phyloP scores from a whole-genome alignment of 306 rosid genomes.

The Pyrus communis region DNA sequence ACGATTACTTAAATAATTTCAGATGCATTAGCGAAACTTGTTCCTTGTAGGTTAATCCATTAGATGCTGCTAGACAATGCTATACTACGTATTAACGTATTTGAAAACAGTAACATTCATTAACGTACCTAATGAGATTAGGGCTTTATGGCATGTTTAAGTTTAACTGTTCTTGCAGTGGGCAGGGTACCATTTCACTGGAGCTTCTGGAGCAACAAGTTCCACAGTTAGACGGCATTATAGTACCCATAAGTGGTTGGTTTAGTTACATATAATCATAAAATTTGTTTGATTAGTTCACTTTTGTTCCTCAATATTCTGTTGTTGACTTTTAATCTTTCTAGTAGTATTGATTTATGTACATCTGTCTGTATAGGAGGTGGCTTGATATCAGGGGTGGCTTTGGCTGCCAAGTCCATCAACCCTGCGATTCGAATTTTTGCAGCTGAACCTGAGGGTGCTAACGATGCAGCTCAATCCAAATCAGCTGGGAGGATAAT shows the following conservation, averaged over 20 bases:
- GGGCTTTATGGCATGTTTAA: conserved; percentile 8
- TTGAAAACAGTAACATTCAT: neutral
- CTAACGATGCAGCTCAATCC: conserved; percentile 84
- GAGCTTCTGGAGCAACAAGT: conserved; percentile 86
- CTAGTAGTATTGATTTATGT: neutral
- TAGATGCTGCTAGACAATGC: neutral
- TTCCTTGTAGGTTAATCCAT: conserved; percentile 5
- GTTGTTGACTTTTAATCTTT: neutral
- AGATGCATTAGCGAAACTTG: neutral
- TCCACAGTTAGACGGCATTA: conserved; percentile 60
- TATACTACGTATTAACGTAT: neutral
- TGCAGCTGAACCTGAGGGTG: conserved; percentile 86
- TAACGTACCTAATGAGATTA: neutral
- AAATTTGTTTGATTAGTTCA: neutral
- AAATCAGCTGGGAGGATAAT: conserved; percentile 80
- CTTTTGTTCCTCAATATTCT: neutral
- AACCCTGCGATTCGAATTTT: conserved; percentile 63
- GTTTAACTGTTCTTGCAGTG: conserved; percentile 52
- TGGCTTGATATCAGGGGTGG: conserved; percentile 80
- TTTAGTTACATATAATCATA: conserved; percentile 7
- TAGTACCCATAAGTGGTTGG: conserved; percentile 87
- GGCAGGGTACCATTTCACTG: conserved; percentile 83
- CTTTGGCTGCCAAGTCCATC: conserved; percentile 88
- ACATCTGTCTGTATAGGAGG: conserved; percentile 52
- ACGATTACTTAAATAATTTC: neutral